Evolutionary conservation across 202 grass and related monocot genomes (phyloP), one percentile per base, ranked within the genome.

Genomic region (Eragrostis tef): DNA sequence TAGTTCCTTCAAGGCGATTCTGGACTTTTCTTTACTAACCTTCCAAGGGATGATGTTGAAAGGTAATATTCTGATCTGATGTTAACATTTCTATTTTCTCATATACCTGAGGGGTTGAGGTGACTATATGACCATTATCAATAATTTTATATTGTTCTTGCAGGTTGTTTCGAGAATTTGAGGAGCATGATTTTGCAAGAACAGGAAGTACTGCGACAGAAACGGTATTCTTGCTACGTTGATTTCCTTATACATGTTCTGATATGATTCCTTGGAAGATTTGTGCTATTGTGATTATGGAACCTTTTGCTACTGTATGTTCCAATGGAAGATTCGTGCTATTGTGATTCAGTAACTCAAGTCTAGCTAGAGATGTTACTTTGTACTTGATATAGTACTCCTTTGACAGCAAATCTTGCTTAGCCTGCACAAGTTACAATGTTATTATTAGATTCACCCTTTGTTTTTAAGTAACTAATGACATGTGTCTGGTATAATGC

Each of bases 111-210:
- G 57, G 14, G 9, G 0, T 2, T 70, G 75, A 36, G 57, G 14
- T 13, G 0, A 3, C 42, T 68, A 6, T 41, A 19, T 50, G 27
- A 63, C 20, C 3, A 1, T 20, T 64, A 36, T 48, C 12, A 44
- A 43, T 50, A 9, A 59, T 82, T 70, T 42, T 80, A 31, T 78
- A 46, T 85, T 31, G 0, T 51, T 17, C 48, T 27, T 88, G 31
- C 85, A 93, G 96, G 81, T 65, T 90, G 82, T 93, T 99, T 74
- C 56, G 49, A 62, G 90, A 90, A 65, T 99, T 95, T 9, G 87
- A 93, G 79, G 93, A 70, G 74, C 74, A 89, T 89, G 96, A 99
- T 78, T 96, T 88, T 91, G 90, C 93, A 46, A 93, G 93, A 80
- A 96, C 92, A 7, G 96, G 96, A 73, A 83, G 77, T 74, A 76